phyloP scores from a whole-genome alignment of 768 basidiomycete species.

The Kwoniella dendrophila region DNA sequence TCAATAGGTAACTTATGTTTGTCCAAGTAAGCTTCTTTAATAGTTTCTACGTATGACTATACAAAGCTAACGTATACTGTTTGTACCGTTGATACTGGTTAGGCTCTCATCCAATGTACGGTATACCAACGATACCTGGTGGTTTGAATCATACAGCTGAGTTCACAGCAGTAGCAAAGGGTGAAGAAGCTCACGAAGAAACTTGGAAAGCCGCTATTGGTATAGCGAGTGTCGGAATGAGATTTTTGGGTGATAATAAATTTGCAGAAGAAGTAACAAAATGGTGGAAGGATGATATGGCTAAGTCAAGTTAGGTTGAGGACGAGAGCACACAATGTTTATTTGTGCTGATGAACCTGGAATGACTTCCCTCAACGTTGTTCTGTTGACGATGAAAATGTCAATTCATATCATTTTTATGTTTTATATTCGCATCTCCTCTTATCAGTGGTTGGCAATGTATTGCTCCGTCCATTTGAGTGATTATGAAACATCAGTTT shows the following conservation, averaged over 20 bases:
- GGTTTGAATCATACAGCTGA: conserved; percentile 39
- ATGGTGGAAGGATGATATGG: too few species aligned
- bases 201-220: conserved; percentile 32
- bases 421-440: too few species aligned
- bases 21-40: neutral
- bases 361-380: too few species aligned
- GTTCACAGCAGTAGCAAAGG: conserved; percentile 31
- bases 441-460: too few species aligned
- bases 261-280: conserved; percentile 9
- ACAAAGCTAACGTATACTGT: neutral
- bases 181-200: conserved; percentile 42
- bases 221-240: neutral
- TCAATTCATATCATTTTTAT: too few species aligned
- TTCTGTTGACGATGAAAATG: too few species aligned
- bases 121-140: conserved; percentile 19
- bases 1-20: conserved; percentile 12
- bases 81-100: neutral
- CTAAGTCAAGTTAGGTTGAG: too few species aligned
- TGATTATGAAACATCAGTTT: too few species aligned
- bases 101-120: conserved; percentile 17
- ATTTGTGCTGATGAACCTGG: too few species aligned
- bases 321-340: too few species aligned
- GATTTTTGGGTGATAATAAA: conserved; percentile 5
- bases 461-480: too few species aligned
- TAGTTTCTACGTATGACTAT: neutral